Conservation (phyloP, 768 basidiomycete species). For the Mycena pura region DNA sequence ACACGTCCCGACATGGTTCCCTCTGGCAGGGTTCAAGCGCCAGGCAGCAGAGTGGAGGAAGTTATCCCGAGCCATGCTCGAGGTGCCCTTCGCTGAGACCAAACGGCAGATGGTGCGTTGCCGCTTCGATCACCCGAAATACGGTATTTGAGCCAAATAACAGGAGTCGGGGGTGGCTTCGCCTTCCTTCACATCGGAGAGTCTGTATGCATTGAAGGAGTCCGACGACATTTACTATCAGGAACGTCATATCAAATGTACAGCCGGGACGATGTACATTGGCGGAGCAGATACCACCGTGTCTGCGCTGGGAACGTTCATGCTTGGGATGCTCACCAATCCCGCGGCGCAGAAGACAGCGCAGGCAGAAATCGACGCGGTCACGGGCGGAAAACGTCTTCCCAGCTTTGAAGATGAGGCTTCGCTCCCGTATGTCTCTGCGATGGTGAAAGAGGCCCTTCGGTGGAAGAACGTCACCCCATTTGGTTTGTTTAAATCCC, state of each 20-base stretch:
- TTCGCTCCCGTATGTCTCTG: constrained; percentile 41
- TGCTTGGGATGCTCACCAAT: constrained; percentile 43
- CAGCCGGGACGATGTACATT: background rate
- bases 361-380: constrained; percentile 45
- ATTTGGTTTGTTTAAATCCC: constrained; percentile 31
- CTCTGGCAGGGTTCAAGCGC: constrained; percentile 51
- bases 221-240: background rate
- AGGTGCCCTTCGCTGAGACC: constrained; percentile 45
- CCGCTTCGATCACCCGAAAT: background rate
- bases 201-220: background rate
- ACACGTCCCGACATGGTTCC: constrained; percentile 45
- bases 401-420: constrained; percentile 40
- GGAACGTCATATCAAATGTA: background rate
- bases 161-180: constrained; percentile 2
- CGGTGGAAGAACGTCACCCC: constrained; percentile 43
- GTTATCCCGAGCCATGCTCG: constrained; percentile 42
- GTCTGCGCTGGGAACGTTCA: constrained; percentile 39
- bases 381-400: constrained; percentile 39
- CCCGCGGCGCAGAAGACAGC: constrained; percentile 42
- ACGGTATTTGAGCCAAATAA: background rate
- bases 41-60: constrained; percentile 41
- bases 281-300: constrained; percentile 42
- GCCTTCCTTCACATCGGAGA: constrained; percentile 6
- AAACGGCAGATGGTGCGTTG: constrained; percentile 40
- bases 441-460: constrained; percentile 42